These are phyloP conservation scores for Penicillium steckii DNA, from an alignment of 495 filamentous ascomycete genomes.

Conservation along the genomic window DNA sequence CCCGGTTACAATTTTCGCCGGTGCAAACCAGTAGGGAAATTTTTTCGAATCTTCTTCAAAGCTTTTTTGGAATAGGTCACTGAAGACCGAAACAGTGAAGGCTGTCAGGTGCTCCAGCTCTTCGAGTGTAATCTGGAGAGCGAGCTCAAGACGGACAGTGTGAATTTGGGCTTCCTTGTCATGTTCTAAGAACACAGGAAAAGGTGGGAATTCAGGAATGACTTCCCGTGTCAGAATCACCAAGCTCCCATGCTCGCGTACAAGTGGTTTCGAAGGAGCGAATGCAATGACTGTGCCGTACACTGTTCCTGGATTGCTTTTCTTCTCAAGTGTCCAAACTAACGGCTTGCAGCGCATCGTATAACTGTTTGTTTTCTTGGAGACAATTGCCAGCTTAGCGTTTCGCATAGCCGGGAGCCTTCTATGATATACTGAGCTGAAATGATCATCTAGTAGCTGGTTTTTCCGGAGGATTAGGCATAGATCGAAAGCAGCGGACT, in stretches of 20 bases:
- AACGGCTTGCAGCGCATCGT: constrained; percentile 75
- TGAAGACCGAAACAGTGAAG: constrained; percentile 75
- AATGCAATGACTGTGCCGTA: constrained; percentile 67
- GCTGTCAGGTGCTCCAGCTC: constrained; percentile 53
- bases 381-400: constrained; percentile 79
- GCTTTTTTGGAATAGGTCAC: constrained; percentile 86
- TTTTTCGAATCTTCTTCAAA: constrained; percentile 62
- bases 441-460: constrained; percentile 67
- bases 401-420: constrained; percentile 83
- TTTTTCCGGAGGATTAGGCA: constrained; percentile 68
- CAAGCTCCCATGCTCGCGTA: constrained; percentile 59
- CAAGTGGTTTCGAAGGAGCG: constrained; percentile 54
- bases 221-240: constrained; percentile 68
- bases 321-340: constrained; percentile 63
- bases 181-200: constrained; percentile 67
- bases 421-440: constrained; percentile 72
- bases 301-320: constrained; percentile 52
- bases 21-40: constrained; percentile 85
- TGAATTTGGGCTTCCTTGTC: constrained; percentile 58
- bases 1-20: constrained; percentile 25
- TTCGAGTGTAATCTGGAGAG: constrained; percentile 39
- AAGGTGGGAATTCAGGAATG: constrained; percentile 64
- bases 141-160: constrained; percentile 33
- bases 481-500: constrained; percentile 84
- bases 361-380: constrained; percentile 72